Evolutionary conservation across 2,329 filamentous ascomycete species (phyloP), one percentile per base, ranked within the genome.

Genomic region (Penicillium occitanis): DNA sequence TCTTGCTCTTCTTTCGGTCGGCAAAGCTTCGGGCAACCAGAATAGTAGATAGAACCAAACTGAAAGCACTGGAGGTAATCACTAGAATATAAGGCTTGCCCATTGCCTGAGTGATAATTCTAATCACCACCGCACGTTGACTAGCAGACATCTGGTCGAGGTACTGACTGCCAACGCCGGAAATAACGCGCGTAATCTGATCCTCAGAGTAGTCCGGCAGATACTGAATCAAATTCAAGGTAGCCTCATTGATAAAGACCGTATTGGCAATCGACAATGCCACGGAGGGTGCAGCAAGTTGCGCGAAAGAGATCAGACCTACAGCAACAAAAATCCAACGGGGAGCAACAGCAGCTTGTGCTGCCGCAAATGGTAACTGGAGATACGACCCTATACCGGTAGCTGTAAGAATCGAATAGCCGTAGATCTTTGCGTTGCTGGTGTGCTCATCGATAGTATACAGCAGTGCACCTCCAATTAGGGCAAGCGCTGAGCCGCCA

Each of bases 381-480:
- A 65, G 58, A 35, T 63, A 72, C 4, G 61, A 30, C 2, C 72
- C 70, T 11, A 65, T 59, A 2, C 73, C 74, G 19, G 68, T 58
- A 11, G 69, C 74, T 10, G 72, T 30, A 1, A 75, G 19, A 8
- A 73, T 68, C 5, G 51, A 67, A 63, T 70, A 72, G 3, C 72
- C 74, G 59, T 75, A 76, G 46, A 75, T 67, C 4, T 60, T 61
- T 22, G 69, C 65, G 28, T 51, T 57, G 6, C 63, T 66, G 8
- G 71, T 74, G 13, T 66, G 33, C n/a, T 64, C 42, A 11, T 63
- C 58, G 22, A 73, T 64, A 25, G 68, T 72, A 30, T 62, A 69
- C 35, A 72, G 50, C 10, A 72, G 59, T 2, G 69, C 69, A 22
- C 66, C 57, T 11, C 73, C 73, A 13, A 72, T 69, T 2, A 75